Percentiles rank a stretch among this genome's conserved stretches.
phyloP scores from a whole-genome alignment of 768 basidiomycete genomes.

The Leucogyrophana mollusca region DNA sequence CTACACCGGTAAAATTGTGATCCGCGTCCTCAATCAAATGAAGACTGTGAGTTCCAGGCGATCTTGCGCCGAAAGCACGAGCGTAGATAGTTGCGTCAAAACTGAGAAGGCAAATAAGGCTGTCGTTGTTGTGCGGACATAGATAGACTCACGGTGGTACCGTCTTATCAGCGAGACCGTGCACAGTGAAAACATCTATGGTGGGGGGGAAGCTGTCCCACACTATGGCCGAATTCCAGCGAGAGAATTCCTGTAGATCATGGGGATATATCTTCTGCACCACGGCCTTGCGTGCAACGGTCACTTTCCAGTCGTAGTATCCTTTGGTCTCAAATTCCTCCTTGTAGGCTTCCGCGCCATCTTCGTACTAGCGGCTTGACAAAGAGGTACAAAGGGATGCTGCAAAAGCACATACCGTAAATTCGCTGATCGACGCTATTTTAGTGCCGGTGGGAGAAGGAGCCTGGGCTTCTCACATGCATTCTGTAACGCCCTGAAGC shows the following conservation, averaged over 20 bases:
- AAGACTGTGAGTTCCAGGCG: slow-evolving; percentile 68
- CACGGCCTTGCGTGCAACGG: slow-evolving; percentile 63
- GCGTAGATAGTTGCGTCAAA: slow-evolving; percentile 75
- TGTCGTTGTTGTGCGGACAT: not conserved
- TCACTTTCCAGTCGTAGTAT: slow-evolving; percentile 58
- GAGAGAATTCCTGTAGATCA: slow-evolving; percentile 60
- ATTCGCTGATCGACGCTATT: slow-evolving; percentile 17
- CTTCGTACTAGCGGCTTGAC: slow-evolving; percentile 15
- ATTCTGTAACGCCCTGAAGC: slow-evolving; percentile 78
- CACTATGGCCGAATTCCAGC: slow-evolving; percentile 66
- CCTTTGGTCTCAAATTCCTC: slow-evolving; percentile 55
- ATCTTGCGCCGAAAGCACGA: slow-evolving; percentile 51
- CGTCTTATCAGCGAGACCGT: slow-evolving; percentile 67
- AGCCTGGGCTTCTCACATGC: slow-evolving; percentile 49
- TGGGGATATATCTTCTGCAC: slow-evolving; percentile 52
- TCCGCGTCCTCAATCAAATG: slow-evolving; percentile 72
- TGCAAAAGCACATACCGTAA: slow-evolving; percentile 20
- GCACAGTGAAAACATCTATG: slow-evolving; percentile 71
- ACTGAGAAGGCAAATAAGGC: slow-evolving; percentile 32
- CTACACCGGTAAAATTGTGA: slow-evolving; percentile 71
- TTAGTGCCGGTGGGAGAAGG: slow-evolving; percentile 4
- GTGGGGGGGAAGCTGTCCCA: slow-evolving; percentile 64
- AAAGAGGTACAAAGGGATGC: not conserved
- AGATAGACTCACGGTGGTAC: slow-evolving; percentile 62
- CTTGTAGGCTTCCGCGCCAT: slow-evolving; percentile 35